Evolutionary conservation across 2,329 filamentous ascomycete genomes (phyloP), one percentile per base, ranked within the genome.

Genomic region (Phaeoacremonium minimum): DNA sequence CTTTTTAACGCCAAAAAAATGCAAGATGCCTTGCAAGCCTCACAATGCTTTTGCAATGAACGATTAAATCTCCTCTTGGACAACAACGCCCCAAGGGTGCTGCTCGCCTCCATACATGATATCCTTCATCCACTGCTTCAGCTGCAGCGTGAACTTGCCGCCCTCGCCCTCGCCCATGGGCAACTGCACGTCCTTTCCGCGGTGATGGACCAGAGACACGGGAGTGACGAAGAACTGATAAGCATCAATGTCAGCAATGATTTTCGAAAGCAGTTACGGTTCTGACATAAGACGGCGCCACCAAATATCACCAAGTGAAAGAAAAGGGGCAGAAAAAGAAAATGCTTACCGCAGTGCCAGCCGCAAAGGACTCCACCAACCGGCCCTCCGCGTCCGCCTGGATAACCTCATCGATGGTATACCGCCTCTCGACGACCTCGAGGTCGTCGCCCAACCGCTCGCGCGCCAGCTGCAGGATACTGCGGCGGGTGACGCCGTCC

Each of bases 401-500:
- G 18, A 80, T 56, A 13, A 96, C 61, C 61, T 95, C 89, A 18
- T 73, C 66, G 56, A 96, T 95, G 15, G 80, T 88, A 63, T 91
- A 93, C 46, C 80, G 80, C 46, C 84, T 73, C 77, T 95, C 90
- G 0, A 91, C 81, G 28, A 95, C 73, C 48, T 90, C 83, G 3
- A 82, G 37, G 45, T 79, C 68, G 20, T 60, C 67, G 2, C 61
- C 58, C 9, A 94, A 63, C 7, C 83, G 71, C 57, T 81, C 71
- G 16, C 76, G 70, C 1, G 78, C 82, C 15, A 95, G 69, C 47
- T 91, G 81, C 22, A 95, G 60, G 15, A 90, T 79, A 50, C 85
- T 90, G 36, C 85, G 73, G 35, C 90, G 73, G n/a, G 89, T 96
- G 9, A 96, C 83, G 45, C 90, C 90, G 44, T 91, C 85, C 4